A percentile compares a stretch with the other conserved stretches of the same genome.
Conservation (phyloP, 345 rosid species). For the Odontarrhena argentea region DNA sequence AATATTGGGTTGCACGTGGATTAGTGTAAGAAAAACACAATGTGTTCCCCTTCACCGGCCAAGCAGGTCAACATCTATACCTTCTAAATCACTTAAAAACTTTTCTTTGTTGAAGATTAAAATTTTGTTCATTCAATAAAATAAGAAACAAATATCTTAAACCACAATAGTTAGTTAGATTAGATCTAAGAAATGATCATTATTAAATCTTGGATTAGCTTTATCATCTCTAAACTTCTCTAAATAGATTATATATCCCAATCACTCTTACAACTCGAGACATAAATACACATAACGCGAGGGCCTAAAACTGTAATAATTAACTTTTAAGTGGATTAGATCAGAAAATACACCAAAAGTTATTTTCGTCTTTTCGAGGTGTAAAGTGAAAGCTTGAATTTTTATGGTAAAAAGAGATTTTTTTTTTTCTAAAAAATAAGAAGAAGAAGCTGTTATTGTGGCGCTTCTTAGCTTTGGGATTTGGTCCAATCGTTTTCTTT, state of each 20-base stretch:
- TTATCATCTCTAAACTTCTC: slow-evolving; percentile 2
- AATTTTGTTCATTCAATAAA: not conserved
- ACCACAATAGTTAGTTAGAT: slow-evolving; percentile 22
- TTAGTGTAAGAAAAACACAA: slow-evolving; percentile 37
- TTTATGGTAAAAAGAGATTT: slow-evolving; percentile 13
- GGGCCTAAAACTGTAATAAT: slow-evolving; percentile 18
- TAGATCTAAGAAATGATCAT: slow-evolving; percentile 5
- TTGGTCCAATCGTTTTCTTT: slow-evolving; percentile 39
- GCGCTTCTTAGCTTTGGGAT: slow-evolving; percentile 41
- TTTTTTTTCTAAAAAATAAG: slow-evolving; percentile 24
- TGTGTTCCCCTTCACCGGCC: slow-evolving; percentile 43
- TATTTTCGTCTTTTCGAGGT: slow-evolving; percentile 21
- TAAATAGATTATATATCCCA: not conserved
- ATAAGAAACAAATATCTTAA: not conserved
- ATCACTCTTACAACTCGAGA: not conserved
- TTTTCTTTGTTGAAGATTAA: slow-evolving; percentile 2
- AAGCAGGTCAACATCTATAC: slow-evolving; percentile 44
- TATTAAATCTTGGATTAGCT: slow-evolving; percentile 6
- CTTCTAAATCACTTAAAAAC: slow-evolving; percentile 30
- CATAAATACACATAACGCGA: not conserved
- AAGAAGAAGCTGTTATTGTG: slow-evolving; percentile 41
- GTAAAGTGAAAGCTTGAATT: slow-evolving; percentile 25
- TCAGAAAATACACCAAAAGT: slow-evolving; percentile 16
- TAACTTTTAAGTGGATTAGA: not conserved
- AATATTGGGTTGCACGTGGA: slow-evolving; percentile 42